Conservation (phyloP, 176 grass and related monocot species). For the Oryza glumipatula region DNA sequence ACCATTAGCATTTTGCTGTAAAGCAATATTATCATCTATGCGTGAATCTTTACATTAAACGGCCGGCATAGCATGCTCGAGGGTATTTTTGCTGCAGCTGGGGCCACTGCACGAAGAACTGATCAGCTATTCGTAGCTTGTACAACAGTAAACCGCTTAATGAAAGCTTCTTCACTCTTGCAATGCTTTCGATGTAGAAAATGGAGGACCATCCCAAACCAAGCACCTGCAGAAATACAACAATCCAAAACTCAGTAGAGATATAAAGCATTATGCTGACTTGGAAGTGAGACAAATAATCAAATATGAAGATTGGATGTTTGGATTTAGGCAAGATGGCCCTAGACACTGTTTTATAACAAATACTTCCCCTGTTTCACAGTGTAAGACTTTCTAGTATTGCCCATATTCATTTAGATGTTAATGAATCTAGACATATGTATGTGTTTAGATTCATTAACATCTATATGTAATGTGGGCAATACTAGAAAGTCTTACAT, state of each 20-base stretch:
- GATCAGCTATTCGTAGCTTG: constrained; percentile 76
- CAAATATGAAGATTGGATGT: background rate
- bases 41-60: constrained; percentile 66
- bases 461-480: too few relatives aligned
- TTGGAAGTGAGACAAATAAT: background rate
- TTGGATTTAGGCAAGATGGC: constrained; percentile 3
- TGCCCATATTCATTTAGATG: too few relatives aligned
- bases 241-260: constrained; percentile 1
- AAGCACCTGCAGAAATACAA: constrained; percentile 55
- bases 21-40: background rate
- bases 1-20: background rate
- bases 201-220: constrained; percentile 76
- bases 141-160: constrained; percentile 84
- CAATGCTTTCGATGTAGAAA: constrained; percentile 94
- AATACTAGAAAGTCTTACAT: too few relatives aligned
- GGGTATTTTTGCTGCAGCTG: constrained; percentile 69
- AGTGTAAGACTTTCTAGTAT: too few relatives aligned
- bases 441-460: too few relatives aligned
- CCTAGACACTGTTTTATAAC: background rate
- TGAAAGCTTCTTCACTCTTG: constrained; percentile 84
- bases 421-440: too few relatives aligned
- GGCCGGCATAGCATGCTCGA: constrained; percentile 55
- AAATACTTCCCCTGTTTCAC: background rate
- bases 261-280: background rate
- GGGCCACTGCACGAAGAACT: constrained; percentile 92